These are phyloP conservation scores for Exserohilum turcica DNA, from an alignment of 2,329 filamentous ascomycete genomes.

Conservation along the genomic window DNA sequence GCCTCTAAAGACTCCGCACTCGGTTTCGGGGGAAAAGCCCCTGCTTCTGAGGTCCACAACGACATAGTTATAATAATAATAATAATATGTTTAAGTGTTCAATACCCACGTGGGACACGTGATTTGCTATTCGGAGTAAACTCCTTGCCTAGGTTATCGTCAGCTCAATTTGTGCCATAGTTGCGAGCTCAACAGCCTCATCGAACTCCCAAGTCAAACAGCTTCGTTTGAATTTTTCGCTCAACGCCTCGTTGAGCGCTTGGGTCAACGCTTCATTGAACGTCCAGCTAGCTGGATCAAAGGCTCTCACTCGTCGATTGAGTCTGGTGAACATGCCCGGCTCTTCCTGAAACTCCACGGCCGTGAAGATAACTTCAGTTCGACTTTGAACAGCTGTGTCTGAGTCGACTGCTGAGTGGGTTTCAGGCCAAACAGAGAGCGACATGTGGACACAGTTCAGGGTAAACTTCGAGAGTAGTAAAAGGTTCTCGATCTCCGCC, in stretches of 20 bases:
- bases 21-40: slow-evolving; percentile 34
- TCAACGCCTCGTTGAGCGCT: neutral
- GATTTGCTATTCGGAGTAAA: slow-evolving; percentile 12
- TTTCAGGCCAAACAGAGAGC: too few species aligned
- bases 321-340: neutral
- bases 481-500: neutral
- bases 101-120: neutral
- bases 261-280: neutral
- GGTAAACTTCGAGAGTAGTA: too few species aligned
- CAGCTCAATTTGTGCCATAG: neutral
- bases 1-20: slow-evolving; percentile 30
- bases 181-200: neutral
- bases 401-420: neutral
- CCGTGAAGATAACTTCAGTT: slow-evolving; percentile 2
- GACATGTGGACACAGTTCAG: too few species aligned
- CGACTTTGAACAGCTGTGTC: neutral
- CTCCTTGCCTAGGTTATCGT: slow-evolving; percentile 14
- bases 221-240: neutral
- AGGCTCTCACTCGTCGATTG: neutral
- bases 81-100: neutral
- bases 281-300: neutral
- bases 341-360: slow-evolving; percentile 4
- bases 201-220: neutral
- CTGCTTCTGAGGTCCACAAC: slow-evolving; percentile 20
- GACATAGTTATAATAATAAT: too few species aligned